phyloP scores from a whole-genome alignment of 139 green algal species.

The Coccomyxa sp. region DNA sequence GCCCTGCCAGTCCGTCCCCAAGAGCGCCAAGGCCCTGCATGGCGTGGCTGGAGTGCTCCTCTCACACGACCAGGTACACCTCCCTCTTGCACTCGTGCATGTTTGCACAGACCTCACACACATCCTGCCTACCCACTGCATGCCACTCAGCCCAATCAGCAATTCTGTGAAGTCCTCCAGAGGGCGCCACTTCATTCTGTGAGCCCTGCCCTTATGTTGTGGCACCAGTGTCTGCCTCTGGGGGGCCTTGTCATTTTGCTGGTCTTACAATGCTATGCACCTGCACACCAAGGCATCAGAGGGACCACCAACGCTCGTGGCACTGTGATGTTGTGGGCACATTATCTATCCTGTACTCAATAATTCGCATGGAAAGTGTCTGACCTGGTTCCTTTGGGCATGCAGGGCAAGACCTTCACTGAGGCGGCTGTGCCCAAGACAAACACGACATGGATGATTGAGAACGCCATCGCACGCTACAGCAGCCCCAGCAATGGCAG shows the following conservation, averaged over 20 bases:
- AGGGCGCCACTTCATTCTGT: too few species aligned
- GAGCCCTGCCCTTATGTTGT: too few species aligned
- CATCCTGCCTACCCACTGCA: too few species aligned
- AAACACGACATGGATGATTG: neutral
- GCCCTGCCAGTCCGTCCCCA: neutral
- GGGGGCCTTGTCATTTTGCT: too few species aligned
- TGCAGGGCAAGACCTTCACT: conserved; percentile 1
- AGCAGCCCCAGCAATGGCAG: neutral
- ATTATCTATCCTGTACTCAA: neutral
- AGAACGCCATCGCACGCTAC: neutral
- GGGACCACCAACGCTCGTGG: neutral
- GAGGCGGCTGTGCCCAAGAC: neutral
- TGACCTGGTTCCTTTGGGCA: neutral
- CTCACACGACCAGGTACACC: neutral
- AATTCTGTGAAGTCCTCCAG: too few species aligned
- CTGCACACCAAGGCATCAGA: neutral
- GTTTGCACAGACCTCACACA: too few species aligned
- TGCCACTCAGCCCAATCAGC: too few species aligned
- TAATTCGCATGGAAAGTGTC: neutral
- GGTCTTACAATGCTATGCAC: too few species aligned
- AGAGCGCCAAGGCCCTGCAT: too few species aligned
- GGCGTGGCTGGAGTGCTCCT: neutral
- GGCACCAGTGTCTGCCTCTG: too few species aligned
- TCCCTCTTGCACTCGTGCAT: too few species aligned
- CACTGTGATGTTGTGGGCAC: neutral